Evolutionary conservation across 805 yeast species (phyloP), one percentile per base, ranked within the genome.

Genomic region (Maudiozyma pseudohumilis): DNA sequence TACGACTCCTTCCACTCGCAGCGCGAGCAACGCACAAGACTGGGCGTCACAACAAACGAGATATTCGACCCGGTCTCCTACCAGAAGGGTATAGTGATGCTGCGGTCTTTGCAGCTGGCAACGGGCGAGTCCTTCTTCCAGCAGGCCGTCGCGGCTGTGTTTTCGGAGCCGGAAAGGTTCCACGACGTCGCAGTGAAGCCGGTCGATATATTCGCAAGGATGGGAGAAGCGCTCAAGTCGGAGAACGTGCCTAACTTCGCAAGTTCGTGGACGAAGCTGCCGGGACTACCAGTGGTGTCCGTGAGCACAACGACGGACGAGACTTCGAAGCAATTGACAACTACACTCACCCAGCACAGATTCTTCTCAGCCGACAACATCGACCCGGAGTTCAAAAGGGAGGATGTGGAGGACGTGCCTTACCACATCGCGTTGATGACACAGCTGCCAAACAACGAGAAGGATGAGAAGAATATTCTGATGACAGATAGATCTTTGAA

Each of bases 401-500:
- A 55, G n/a, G 48, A 60, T 11, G 46, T 66, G 26, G 84, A 77
- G 51, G 77, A 78, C 47, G 59, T 65, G 29, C 79, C 80, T 3
- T 80, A 64, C 50, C 80, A 77, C 44, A 60, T 80, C 32, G 88
- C 89, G 3, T 53, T 82, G 32, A 50, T 57, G 20, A 44, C 45
- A n/a, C 35, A 36, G 15, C 35, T 49, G 29, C 41, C 49, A 12
- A 37, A 42, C 20, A 39, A 50, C n/a, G 27, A 40, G 15, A 13
- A 24, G 8, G 59, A 55, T 32, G 35, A 35, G 6, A 38, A 45
- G 16, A 47, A 55, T 23, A 44, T 46, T 4, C 35, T 58, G 29
- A 40, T 58, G 47, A 55, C 57, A 3, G 61, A 56, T 32, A 48
- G 60, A 41, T 44, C 55, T 2, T 31, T 52, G 17, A 37, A 35